Percentiles rank a stretch among this genome's conserved stretches.
Evolutionary conservation across 768 basidiomycete genomes (phyloP).

Genomic region (Antrodiella citrinella): DNA sequence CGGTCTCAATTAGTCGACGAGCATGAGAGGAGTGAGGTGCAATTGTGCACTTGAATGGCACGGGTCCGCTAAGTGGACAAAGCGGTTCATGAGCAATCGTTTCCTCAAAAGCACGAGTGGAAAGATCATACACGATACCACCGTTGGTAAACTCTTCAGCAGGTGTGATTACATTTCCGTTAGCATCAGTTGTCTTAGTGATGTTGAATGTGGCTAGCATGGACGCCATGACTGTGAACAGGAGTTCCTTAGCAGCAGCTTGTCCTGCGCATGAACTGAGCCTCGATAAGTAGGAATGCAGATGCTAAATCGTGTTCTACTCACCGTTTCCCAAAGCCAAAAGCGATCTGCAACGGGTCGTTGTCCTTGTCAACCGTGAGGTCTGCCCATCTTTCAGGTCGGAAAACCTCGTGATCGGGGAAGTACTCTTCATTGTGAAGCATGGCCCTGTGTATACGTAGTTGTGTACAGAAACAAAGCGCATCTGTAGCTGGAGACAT

Average conservation of each 20-base stretch:
- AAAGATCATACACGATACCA: background rate
- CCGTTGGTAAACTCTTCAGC: slow-evolving; percentile 1
- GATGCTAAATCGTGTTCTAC: background rate
- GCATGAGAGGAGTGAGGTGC: slow-evolving; percentile 41
- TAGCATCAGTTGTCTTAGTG: background rate
- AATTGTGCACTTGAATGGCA: slow-evolving; percentile 40
- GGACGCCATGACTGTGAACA: slow-evolving; percentile 3
- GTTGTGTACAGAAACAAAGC: background rate
- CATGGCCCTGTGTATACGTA: background rate
- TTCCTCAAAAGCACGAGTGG: background rate
- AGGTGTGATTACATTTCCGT: background rate
- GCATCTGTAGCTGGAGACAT: background rate
- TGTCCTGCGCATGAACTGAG: slow-evolving; percentile 2
- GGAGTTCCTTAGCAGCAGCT: background rate
- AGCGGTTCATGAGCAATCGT: background rate
- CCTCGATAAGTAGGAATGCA: no score
- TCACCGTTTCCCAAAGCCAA: slow-evolving; percentile 7
- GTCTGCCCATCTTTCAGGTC: background rate
- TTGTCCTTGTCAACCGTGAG: background rate
- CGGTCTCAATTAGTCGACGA: slow-evolving; percentile 29
- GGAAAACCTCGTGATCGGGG: background rate
- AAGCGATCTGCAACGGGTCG: slow-evolving; percentile 3
- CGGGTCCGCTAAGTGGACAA: slow-evolving; percentile 30
- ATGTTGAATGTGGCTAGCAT: slow-evolving; percentile 6
- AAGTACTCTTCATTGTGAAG: background rate